A percentile compares a stretch with the other conserved stretches of the same genome.
These are phyloP conservation scores for Dioscorea dumetorum DNA, from an alignment of 106 monocot species.

Conservation along the genomic window DNA sequence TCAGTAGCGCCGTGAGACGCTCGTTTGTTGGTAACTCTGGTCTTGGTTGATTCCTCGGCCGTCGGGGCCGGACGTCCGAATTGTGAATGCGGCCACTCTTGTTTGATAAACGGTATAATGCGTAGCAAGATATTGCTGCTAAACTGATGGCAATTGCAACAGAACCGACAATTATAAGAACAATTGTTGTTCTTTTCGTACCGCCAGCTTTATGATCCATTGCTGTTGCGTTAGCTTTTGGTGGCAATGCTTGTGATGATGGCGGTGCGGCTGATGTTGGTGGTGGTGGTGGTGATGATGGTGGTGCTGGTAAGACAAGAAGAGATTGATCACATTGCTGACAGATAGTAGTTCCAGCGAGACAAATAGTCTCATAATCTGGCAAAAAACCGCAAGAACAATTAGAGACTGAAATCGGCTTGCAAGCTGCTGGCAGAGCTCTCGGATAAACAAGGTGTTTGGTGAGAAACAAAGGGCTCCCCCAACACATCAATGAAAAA, in stretches of 20 bases:
- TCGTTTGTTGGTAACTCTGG: no score
- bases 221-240: background rate
- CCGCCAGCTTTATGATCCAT: background rate
- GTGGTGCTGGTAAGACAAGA: no score
- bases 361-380: conserved; percentile 38
- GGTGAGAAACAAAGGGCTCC: conserved; percentile 17
- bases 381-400: conserved; percentile 37
- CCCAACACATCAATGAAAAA: conserved; percentile 74
- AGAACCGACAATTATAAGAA: conserved; percentile 20
- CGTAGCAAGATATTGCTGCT: background rate
- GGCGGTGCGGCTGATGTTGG: no score
- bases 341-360: conserved; percentile 24
- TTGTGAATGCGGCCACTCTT: conserved; percentile 24
- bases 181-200: background rate
- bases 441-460: conserved; percentile 23
- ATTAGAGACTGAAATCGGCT: background rate
- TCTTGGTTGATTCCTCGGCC: no score
- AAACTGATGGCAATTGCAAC: conserved; percentile 17
- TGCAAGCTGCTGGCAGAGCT: conserved; percentile 60
- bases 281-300: no score
- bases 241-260: background rate
- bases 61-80: background rate
- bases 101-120: conserved; percentile 6
- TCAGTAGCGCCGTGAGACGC: conserved; percentile 2
- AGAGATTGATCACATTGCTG: conserved; percentile 6